Evolutionary conservation across 2,329 filamentous ascomycete species (phyloP), one percentile per base, ranked within the genome.

Genomic region (Aspergillus sp.): DNA sequence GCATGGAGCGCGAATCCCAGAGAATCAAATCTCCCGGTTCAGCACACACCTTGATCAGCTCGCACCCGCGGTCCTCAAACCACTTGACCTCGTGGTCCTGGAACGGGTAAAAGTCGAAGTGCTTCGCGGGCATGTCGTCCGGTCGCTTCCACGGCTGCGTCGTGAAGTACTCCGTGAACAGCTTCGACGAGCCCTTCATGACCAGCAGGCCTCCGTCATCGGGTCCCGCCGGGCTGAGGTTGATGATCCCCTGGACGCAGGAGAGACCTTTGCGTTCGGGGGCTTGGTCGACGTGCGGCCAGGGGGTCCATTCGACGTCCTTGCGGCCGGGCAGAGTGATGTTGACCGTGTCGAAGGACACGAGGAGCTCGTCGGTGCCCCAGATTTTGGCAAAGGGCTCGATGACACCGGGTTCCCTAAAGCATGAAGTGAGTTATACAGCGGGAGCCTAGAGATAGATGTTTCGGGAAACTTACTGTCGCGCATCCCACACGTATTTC

Each of bases 401-500:
- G 40, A 76, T 54, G 5, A 78, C 64, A 2, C 60, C 65, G 7
- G 72, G 73, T 53, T 77, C 74, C 11, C 49, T 55, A 29, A 17
- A 0, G 4, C 25, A 16, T 23, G 23, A 5, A 17, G 13, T 41
- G 13, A 47, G 34, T 20, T 32, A 3, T 13, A 14, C 4, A n/a
- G n/a, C n/a, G n/a, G n/a, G n/a, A n/a, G n/a, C n/a, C n/a, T n/a
- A n/a, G n/a, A n/a, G n/a, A n/a, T n/a, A n/a, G n/a, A n/a, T n/a
- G n/a, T n/a, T n/a, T n/a, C n/a, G n/a, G n/a, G n/a, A 40, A 14
- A 25, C 56, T 48, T 55, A 56, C 57, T 59, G 70, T 29, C 70
- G 61, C 2, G 72, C 71, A 20, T 77, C 74, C 75, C 75, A 78
- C 2, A 71, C 65, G 54, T 72, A 71, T 56, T 74, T 71, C 58